phyloP scores from a whole-genome alignment of 2,329 filamentous ascomycete genomes.

The Trichoderma simmonsii region DNA sequence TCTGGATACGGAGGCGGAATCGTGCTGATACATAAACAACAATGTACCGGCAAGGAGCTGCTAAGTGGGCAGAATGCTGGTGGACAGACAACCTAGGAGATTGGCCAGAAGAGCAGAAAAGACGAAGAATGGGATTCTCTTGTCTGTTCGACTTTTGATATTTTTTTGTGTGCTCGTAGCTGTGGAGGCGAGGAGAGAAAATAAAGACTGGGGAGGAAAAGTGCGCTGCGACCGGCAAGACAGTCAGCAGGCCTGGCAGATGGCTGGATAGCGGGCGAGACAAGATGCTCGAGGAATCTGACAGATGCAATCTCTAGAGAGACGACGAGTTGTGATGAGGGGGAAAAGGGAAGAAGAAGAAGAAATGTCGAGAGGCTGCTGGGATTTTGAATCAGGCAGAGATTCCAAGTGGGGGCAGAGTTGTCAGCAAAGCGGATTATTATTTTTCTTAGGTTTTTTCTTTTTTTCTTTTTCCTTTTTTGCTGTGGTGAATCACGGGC shows the following conservation, averaged over 20 bases:
- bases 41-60: slow-evolving; percentile 33
- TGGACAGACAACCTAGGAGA: neutral
- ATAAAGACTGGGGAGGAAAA: neutral
- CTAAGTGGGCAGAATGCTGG: slow-evolving; percentile 30
- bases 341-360: slow-evolving; percentile 5
- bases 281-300: slow-evolving; percentile 20
- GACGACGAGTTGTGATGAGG: slow-evolving; percentile 8
- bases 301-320: slow-evolving; percentile 15
- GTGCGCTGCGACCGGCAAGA: slow-evolving; percentile 23
- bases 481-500: neutral
- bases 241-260: slow-evolving; percentile 19
- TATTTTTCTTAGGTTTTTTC: neutral
- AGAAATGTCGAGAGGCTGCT: neutral
- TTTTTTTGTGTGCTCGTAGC: neutral
- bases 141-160: neutral
- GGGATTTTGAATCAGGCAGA: slow-evolving; percentile 20
- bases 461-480: neutral
- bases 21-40: slow-evolving; percentile 99
- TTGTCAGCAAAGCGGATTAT: slow-evolving; percentile 16
- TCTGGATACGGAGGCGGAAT: slow-evolving; percentile 84
- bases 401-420: slow-evolving; percentile 16
- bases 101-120: neutral
- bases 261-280: neutral
- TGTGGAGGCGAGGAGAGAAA: neutral
- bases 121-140: neutral